Evolutionary conservation across 106 monocot genomes (phyloP), one percentile per base, ranked within the genome.

Genomic region (Gastrodia elata): DNA sequence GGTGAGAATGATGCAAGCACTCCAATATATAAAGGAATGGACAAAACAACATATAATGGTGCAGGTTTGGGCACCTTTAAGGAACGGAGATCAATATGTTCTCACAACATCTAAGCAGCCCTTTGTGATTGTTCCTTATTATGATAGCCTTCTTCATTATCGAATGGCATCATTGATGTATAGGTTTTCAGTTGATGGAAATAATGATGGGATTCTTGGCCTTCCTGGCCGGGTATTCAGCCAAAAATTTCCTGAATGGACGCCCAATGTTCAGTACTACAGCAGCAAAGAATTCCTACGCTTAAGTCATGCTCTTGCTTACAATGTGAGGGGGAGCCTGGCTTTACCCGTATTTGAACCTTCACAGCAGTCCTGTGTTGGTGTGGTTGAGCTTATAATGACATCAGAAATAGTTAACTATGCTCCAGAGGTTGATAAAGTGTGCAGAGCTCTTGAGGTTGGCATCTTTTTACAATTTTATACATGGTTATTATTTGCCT

Each of bases 361-460:
- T 71, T 79, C 80, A 16, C 46, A 74, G 34, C 81, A 77, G 37
- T 75, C 80, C 38, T 94, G 94, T 77, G 78, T 91, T 72, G 94
- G 87, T 42, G 94, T 94, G 38, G 77, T 94, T 38, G 94, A 94
- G 80, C 83, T 94, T 22, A 87, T 94, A 71, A 87, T 91, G 88
- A 91, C 87, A 8, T 87, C 94, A 44, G 77, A 70, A 22, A 89
- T 82, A 87, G 81, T 89, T 38, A 94, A 94, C 71, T 94, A 94
- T 83, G 84, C 89, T 57, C 64, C 76, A 22, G 91, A 94, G 43
- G 88, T 94, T 64, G 85, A 91, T 78, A 94, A 87, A 89, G 83
- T 94, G 37, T 94, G 94, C 81, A 94, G 89, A 76, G 94, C 91
- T 72, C 94, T 94, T 61, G 84, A 94, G 94, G 94, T 94, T 77